Percentiles rank a stretch among this genome's conserved stretches.
These are phyloP conservation scores for Daedaleopsis nitida DNA, from an alignment of 768 basidiomycete genomes.

Conservation along the genomic window DNA sequence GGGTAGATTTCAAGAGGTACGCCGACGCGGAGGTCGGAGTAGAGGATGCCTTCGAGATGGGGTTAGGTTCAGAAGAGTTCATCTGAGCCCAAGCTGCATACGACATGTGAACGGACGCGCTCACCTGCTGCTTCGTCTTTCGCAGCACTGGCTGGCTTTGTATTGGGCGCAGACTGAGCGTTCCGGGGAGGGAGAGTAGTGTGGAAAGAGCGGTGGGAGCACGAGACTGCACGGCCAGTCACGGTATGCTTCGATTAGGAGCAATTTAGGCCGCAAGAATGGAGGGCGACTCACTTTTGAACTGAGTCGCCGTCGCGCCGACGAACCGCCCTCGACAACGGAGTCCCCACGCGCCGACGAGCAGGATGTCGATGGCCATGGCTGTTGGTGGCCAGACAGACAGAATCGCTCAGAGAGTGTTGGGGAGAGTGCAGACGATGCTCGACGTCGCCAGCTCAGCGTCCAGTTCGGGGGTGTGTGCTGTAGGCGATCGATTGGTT, in stretches of 20 bases:
- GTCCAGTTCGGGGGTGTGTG: neutral
- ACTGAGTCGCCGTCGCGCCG: constrained; percentile 7
- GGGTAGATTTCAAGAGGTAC: constrained; percentile 78
- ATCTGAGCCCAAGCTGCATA: neutral
- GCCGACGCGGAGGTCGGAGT: constrained; percentile 73
- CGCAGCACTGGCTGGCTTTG: constrained; percentile 5
- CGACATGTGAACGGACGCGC: neutral
- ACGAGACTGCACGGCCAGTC: constrained; percentile 8
- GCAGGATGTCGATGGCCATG: constrained; percentile 19
- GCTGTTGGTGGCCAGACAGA: constrained; percentile 10
- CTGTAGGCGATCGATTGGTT: constrained; percentile 22
- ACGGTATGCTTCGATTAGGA: constrained; percentile 1
- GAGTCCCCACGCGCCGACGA: constrained; percentile 16
- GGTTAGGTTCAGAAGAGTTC: constrained; percentile 4
- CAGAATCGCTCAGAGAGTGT: neutral
- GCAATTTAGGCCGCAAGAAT: neutral
- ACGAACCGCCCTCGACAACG: constrained; percentile 9
- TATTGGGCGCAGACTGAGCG: constrained; percentile 4
- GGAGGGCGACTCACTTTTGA: constrained; percentile 8
- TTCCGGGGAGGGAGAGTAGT: constrained; percentile 9
- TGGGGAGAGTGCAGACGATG: neutral
- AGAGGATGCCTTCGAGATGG: constrained; percentile 50
- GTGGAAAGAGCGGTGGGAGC: constrained; percentile 19
- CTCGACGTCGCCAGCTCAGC: constrained; percentile 7
- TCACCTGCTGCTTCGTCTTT: constrained; percentile 14